Evolutionary conservation across 805 yeast genomes (phyloP).

Genomic region (Jamesozyma spencerorum): DNA sequence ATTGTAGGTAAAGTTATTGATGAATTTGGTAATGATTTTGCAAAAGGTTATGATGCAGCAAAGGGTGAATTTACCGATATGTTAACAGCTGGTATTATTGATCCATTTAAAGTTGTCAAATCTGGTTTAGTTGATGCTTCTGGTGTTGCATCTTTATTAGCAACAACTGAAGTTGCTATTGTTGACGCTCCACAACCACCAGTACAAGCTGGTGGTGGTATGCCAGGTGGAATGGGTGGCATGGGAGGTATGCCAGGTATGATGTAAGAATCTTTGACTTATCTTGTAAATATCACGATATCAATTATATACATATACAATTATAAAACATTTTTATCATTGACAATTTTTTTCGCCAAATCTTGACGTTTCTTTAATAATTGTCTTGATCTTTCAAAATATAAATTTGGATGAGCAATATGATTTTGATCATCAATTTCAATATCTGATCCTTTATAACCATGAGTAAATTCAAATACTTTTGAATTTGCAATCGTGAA

Average conservation of each 20-base stretch:
- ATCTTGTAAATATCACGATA: slow-evolving; percentile 7
- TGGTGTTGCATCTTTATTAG: slow-evolving; percentile 93
- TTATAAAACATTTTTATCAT: neutral
- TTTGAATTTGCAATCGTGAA: slow-evolving; percentile 83
- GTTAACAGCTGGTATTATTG: slow-evolving; percentile 95
- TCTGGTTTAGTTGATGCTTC: slow-evolving; percentile 92
- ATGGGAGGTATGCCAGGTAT: slow-evolving; percentile 11
- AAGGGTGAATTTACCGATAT: slow-evolving; percentile 91
- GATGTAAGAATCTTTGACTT: slow-evolving; percentile 9
- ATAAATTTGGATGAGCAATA: slow-evolving; percentile 80
- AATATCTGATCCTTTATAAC: slow-evolving; percentile 27
- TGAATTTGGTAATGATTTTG: slow-evolving; percentile 58
- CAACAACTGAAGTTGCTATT: slow-evolving; percentile 97
- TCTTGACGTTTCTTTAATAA: slow-evolving; percentile 33
- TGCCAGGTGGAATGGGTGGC: slow-evolving; percentile 49
- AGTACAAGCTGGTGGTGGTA: slow-evolving; percentile 44
- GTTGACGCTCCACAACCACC: slow-evolving; percentile 88
- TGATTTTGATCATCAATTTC: slow-evolving; percentile 46
- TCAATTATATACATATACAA: neutral
- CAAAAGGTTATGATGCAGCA: slow-evolving; percentile 84
- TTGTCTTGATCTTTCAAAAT: slow-evolving; percentile 68
- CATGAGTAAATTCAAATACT: slow-evolving; percentile 63
- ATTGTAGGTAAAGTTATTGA: slow-evolving; percentile 76
- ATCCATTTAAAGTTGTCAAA: slow-evolving; percentile 96
- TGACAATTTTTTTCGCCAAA: slow-evolving; percentile 2